Percentiles rank a stretch among this genome's conserved stretches.
These are phyloP conservation scores for Kalanchoe fedtschenkoi DNA, from an alignment of 164 flowering plant species.

Conservation along the genomic window DNA sequence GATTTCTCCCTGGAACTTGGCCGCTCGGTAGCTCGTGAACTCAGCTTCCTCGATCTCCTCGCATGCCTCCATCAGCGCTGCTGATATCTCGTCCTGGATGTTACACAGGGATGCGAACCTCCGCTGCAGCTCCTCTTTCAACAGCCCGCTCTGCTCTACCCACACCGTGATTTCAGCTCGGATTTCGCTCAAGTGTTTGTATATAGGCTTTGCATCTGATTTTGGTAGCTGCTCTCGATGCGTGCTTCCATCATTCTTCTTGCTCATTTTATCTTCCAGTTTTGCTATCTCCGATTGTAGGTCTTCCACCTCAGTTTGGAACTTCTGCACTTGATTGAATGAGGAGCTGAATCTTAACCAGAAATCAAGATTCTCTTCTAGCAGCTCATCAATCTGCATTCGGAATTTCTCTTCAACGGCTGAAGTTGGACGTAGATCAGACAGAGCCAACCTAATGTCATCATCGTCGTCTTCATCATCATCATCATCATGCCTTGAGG, in stretches of 20 bases:
- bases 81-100: constrained; percentile 57
- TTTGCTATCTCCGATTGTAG: constrained; percentile 32
- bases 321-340: constrained; percentile 51
- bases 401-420: constrained; percentile 43
- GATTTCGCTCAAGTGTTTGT: constrained; percentile 50
- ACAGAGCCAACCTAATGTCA: constrained; percentile 13
- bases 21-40: constrained; percentile 64
- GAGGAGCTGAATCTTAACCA: constrained; percentile 60
- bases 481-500: constrained; percentile 2
- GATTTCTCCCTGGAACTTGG: constrained; percentile 86
- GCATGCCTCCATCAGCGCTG: constrained; percentile 32
- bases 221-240: constrained; percentile 11
- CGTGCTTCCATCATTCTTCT: constrained; percentile 23
- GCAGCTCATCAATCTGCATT: constrained; percentile 43
- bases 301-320: constrained; percentile 39
- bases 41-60: constrained; percentile 29
- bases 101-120: constrained; percentile 44
- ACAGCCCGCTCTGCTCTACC: constrained; percentile 41
- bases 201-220: constrained; percentile 50
- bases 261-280: constrained; percentile 23
- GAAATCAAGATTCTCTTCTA: constrained; percentile 60
- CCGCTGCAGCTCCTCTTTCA: constrained; percentile 49
- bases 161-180: constrained; percentile 51
- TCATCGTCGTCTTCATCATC: constrained; percentile 21
- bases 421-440: constrained; percentile 20